These are phyloP conservation scores for Hymenoscyphus salicellus DNA, from an alignment of 2,329 filamentous ascomycete genomes.

Conservation along the genomic window DNA sequence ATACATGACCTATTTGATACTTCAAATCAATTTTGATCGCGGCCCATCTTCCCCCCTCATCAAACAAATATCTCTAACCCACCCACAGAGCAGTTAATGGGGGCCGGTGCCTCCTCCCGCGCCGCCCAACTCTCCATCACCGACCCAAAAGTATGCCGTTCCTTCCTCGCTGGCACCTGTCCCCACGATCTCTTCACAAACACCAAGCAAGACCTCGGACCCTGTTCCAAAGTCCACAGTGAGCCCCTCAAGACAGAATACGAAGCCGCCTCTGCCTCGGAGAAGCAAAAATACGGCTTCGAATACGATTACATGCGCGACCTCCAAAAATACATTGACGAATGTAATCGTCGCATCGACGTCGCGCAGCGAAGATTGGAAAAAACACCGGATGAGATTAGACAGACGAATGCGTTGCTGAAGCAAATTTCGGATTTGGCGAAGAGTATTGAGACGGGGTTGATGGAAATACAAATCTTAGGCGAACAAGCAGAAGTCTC, in stretches of 20 bases:
- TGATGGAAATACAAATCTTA: constrained; percentile 82
- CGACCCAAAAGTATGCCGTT: constrained; percentile 91
- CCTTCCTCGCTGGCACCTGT: constrained; percentile 88
- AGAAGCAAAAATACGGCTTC: constrained; percentile 69
- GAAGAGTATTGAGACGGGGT: constrained; percentile 73
- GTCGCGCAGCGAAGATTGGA: constrained; percentile 84
- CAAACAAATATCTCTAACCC: constrained; percentile 17
- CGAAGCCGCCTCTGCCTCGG: constrained; percentile 67
- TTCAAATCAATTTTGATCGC: not conserved
- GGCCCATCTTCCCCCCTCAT: not conserved
- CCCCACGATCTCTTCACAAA: constrained; percentile 99
- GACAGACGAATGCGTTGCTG: constrained; percentile 86
- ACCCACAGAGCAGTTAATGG: constrained; percentile 81
- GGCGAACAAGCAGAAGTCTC: constrained; percentile 79
- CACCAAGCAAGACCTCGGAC: constrained; percentile 94
- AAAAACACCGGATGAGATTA: constrained; percentile 96
- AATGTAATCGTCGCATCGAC: constrained; percentile 93
- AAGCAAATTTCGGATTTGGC: constrained; percentile 81
- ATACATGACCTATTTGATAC: not conserved
- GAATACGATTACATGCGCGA: constrained; percentile 97
- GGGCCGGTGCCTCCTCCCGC: constrained; percentile 68
- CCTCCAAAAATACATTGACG: constrained; percentile 93
- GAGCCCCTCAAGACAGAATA: constrained; percentile 89
- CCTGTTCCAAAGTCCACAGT: constrained; percentile 82
- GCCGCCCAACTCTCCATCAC: constrained; percentile 81